Percentiles rank a stretch among this genome's conserved stretches.
Conservation (phyloP, 257 asterid genomes). For the Euphrasia confusa region DNA sequence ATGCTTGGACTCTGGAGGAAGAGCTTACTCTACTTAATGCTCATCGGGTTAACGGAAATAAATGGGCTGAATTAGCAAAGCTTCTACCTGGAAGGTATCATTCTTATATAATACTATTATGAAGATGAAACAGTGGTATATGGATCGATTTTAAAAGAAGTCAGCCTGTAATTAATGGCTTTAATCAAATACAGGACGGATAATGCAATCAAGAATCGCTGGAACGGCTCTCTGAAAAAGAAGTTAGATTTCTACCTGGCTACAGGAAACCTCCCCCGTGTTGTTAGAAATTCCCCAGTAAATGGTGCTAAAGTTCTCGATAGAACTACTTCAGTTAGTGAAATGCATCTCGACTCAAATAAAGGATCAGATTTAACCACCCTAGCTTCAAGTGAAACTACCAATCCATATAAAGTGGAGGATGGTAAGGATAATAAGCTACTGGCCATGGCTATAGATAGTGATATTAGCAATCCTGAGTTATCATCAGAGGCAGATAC, state of each 20-base stretch:
- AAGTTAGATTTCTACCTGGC: constrained; percentile 83
- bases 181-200: constrained; percentile 66
- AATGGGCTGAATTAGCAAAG: constrained; percentile 99
- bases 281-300: constrained; percentile 41
- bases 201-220: constrained; percentile 96
- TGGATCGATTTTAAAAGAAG: constrained; percentile 12
- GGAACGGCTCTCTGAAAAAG: constrained; percentile 97
- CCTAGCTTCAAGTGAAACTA: constrained; percentile 37
- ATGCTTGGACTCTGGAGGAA: constrained; percentile 96
- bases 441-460: no score
- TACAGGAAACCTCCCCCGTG: constrained; percentile 83
- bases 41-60: constrained; percentile 80
- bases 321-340: constrained; percentile 28
- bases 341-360: no score
- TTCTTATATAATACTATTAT: constrained; percentile 4
- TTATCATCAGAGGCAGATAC: not conserved
- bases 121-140: constrained; percentile 15
- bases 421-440: no score
- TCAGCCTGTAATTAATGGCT: constrained; percentile 13
- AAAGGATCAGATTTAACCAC: constrained; percentile 34
- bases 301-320: constrained; percentile 38
- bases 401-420: constrained; percentile 30
- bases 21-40: constrained; percentile 81
- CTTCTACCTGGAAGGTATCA: constrained; percentile 92
- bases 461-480: no score